phyloP scores from a whole-genome alignment of 768 basidiomycete genomes.

The Pholiota conissans region DNA sequence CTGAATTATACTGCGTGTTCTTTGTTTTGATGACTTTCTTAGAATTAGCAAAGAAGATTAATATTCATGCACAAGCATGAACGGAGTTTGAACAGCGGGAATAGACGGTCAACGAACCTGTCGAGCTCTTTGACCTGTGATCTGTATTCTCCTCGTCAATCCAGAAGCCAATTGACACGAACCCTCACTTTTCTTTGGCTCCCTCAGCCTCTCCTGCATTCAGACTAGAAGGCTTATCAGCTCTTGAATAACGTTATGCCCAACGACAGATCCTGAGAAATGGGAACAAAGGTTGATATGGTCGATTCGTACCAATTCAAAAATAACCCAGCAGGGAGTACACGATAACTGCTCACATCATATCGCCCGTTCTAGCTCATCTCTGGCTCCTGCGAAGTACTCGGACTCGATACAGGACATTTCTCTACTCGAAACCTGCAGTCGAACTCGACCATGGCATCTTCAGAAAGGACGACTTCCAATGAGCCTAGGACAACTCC shows the following conservation, averaged over 20 bases:
- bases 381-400: neutral
- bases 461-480: neutral
- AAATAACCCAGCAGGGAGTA: neutral
- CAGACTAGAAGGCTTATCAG: too few species aligned
- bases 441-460: neutral
- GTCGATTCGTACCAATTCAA: neutral
- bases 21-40: too few species aligned
- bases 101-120: too few species aligned
- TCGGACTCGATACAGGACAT: neutral
- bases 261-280: neutral
- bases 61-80: too few species aligned
- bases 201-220: too few species aligned
- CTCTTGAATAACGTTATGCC: neutral
- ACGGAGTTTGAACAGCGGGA: too few species aligned
- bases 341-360: neutral
- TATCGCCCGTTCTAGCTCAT: neutral
- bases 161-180: too few species aligned
- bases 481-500: neutral
- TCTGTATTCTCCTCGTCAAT: too few species aligned
- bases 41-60: too few species aligned
- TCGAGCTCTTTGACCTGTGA: too few species aligned
- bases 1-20: too few species aligned
- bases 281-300: neutral
- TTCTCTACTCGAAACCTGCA: neutral
- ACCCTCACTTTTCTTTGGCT: too few species aligned